phyloP scores from a whole-genome alignment of 1,284 basidiomycete species.

The Peniophora sp. region DNA sequence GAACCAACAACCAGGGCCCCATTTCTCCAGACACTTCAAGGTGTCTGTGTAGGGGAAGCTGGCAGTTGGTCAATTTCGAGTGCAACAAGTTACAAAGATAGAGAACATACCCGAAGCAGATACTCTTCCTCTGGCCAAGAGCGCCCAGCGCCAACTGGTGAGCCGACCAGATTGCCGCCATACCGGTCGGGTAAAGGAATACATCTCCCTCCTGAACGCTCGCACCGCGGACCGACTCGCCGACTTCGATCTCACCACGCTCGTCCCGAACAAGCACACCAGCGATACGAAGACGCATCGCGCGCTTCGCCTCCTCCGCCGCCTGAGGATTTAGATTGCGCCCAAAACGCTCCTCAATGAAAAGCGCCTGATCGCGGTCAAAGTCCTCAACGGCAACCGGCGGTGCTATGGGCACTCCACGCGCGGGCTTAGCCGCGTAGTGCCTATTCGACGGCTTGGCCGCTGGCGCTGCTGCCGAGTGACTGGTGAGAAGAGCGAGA shows the following conservation, averaged over 20 bases:
- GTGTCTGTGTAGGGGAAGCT: constrained; percentile 98
- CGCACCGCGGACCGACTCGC: constrained; percentile 55
- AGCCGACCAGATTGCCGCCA: constrained; percentile 91
- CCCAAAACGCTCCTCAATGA: constrained; percentile 93
- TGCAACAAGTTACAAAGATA: constrained; percentile 17
- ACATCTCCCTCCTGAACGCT: constrained; percentile 80
- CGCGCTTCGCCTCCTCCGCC: constrained; percentile 84
- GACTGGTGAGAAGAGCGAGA: constrained; percentile 49
- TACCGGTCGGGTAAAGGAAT: constrained; percentile 81
- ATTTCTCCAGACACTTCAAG: constrained; percentile 94
- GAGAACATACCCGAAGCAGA: constrained; percentile 78
- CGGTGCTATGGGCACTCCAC: constrained; percentile 13
- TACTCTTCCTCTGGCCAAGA: constrained; percentile 64
- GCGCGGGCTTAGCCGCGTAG: constrained; percentile 44
- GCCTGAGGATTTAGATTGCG: constrained; percentile 77
- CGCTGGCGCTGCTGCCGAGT: constrained; percentile 22
- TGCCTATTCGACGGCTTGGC: constrained; percentile 50
- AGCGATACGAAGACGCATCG: constrained; percentile 83
- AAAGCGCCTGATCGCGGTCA: constrained; percentile 43
- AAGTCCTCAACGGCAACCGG: constrained; percentile 23
- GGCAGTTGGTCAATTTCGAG: constrained; percentile 4
- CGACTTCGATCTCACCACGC: constrained; percentile 36
- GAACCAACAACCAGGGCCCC: constrained; percentile 94
- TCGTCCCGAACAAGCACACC: constrained; percentile 73
- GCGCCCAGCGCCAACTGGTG: constrained; percentile 64